A percentile compares a stretch with the other conserved stretches of the same genome.
phyloP scores from a whole-genome alignment of 139 green algal species.

The Chlamydomonas sphaeroides region DNA sequence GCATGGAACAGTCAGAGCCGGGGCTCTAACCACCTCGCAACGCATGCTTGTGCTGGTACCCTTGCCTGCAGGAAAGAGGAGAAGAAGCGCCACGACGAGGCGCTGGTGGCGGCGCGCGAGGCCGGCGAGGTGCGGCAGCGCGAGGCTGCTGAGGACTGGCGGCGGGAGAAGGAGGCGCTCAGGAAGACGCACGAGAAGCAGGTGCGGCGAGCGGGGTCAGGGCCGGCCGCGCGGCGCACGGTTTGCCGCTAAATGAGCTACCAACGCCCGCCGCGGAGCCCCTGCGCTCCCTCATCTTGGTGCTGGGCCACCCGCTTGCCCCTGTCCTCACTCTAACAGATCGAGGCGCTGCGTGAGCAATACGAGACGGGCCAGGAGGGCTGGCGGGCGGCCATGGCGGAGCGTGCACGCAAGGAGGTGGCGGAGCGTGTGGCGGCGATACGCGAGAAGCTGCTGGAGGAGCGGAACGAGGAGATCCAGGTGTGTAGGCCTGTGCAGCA shows the following conservation, averaged over 20 bases:
- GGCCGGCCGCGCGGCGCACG: too few species aligned
- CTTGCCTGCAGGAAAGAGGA: conserved; percentile 64
- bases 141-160: conserved; percentile 41
- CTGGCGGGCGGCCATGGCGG: conserved; percentile 67
- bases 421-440: conserved; percentile 50
- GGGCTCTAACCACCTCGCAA: too few species aligned
- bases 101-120: conserved; percentile 35
- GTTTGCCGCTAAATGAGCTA: too few species aligned
- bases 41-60: too few species aligned
- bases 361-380: conserved; percentile 61
- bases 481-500: conserved; percentile 2
- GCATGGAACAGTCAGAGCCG: too few species aligned
- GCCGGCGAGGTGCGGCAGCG: conserved; percentile 43
- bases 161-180: conserved; percentile 47
- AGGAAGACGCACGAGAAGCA: conserved; percentile 55
- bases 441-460: conserved; percentile 42
- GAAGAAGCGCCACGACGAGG: conserved; percentile 51
- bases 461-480: conserved; percentile 64
- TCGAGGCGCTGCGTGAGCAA: conserved; percentile 45
- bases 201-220: conserved; percentile 27
- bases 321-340: conserved; percentile 1
- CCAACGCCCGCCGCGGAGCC: too few species aligned
- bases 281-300: too few species aligned
- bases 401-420: conserved; percentile 61
- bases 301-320: too few species aligned